Conservation (phyloP, 208 protist genomes). For the Blastocrithidia nonstop region DNA sequence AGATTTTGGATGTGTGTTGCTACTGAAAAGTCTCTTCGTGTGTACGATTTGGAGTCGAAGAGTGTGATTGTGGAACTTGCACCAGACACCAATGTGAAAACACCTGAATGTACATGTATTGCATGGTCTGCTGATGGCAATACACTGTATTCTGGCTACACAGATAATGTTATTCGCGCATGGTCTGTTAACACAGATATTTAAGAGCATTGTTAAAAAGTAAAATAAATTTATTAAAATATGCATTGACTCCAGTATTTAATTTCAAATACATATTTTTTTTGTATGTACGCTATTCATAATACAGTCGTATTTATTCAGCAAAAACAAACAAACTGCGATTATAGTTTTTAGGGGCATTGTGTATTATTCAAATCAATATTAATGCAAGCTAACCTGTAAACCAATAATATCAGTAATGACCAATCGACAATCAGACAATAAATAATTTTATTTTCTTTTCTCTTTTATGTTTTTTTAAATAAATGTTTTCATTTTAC, state of each 20-base stretch:
- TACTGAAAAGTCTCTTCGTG: constrained; percentile 82
- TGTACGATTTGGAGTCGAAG: constrained; percentile 98
- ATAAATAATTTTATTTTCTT: neutral
- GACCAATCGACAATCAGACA: neutral
- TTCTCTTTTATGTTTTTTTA: neutral
- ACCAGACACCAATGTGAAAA: constrained; percentile 31
- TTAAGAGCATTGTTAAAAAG: too few relatives aligned
- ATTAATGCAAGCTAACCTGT: neutral
- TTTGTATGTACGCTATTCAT: neutral
- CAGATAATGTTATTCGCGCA: constrained; percentile 95
- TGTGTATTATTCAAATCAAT: neutral
- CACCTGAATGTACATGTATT: constrained; percentile 88
- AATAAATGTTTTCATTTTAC: neutral
- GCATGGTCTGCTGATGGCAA: constrained; percentile 95
- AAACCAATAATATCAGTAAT: neutral
- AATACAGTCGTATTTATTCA: neutral
- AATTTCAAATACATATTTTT: neutral
- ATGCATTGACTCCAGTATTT: neutral
- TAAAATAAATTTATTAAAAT: constrained; percentile 3
- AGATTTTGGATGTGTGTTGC: constrained; percentile 99
- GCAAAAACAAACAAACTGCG: neutral
- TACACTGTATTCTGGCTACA: constrained; percentile 97
- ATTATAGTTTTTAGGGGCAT: neutral
- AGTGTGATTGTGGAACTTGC: constrained; percentile 87
- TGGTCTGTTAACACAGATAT: constrained; percentile 77